Conservation (phyloP, 2,329 filamentous ascomycete genomes). For the Xylariaceae sp. region DNA sequence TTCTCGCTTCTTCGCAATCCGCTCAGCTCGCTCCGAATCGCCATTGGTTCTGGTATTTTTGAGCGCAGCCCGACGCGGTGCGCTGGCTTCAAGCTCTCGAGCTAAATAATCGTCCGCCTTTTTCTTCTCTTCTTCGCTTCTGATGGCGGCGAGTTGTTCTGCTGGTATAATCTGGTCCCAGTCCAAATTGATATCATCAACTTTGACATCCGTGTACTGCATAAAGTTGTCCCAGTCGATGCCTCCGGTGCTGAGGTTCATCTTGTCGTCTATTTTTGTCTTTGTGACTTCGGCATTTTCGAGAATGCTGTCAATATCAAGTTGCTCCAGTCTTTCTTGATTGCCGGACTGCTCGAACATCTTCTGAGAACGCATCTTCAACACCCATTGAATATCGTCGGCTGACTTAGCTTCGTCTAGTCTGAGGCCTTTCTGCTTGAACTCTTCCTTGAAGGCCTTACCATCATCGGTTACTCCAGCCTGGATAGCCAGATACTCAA, state of each 20-base stretch:
- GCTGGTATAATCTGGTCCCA: conserved; percentile 99
- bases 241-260: conserved; percentile 85
- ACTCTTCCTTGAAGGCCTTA: conserved; percentile 70
- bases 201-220: conserved; percentile 96
- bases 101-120: conserved; percentile 80
- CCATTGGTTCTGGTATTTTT: conserved; percentile 51
- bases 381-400: conserved; percentile 91
- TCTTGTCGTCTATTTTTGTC: conserved; percentile 90
- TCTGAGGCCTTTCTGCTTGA: conserved; percentile 72
- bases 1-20: conserved; percentile 64
- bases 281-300: conserved; percentile 97
- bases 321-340: conserved; percentile 91
- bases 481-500: conserved; percentile 97
- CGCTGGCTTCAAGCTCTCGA: conserved; percentile 79
- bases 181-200: conserved; percentile 74
- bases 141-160: conserved; percentile 85
- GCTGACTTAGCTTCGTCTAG: conserved; percentile 82
- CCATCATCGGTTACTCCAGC: conserved; percentile 95
- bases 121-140: conserved; percentile 81
- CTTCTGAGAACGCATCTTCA: conserved; percentile 97
- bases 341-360: conserved; percentile 99
- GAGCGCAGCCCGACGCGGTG: conserved; percentile 70
- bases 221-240: conserved; percentile 89
- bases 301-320: conserved; percentile 95
- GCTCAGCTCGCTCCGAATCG: conserved; percentile 62